Evolutionary conservation across 2,329 filamentous ascomycete genomes (phyloP).

Genomic region (Fusarium acutatum): DNA sequence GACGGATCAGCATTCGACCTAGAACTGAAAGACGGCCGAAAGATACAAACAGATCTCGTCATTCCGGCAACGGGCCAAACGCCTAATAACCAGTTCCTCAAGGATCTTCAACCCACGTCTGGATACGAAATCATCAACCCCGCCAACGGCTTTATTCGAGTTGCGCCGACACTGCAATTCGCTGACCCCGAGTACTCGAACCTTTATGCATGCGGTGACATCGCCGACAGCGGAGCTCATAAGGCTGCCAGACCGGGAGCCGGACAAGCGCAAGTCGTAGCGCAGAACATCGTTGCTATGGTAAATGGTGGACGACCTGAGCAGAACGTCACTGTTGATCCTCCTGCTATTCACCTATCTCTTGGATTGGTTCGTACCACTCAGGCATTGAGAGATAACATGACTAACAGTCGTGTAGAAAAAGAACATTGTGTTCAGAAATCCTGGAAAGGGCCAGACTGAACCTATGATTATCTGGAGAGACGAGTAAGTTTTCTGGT

Average conservation of each 20-base stretch:
- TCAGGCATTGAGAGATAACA: accelerated
- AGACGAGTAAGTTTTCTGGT: constrained; percentile 26
- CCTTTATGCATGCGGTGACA: constrained; percentile 38
- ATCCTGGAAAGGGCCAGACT: constrained; percentile 28
- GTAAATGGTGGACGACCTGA: constrained; percentile 19
- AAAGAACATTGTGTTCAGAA: constrained; percentile 41
- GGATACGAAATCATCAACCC: constrained; percentile 24
- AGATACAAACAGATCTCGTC: constrained; percentile 31
- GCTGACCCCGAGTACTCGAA: constrained; percentile 36
- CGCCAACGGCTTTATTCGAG: constrained; percentile 36
- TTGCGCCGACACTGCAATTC: constrained; percentile 33
- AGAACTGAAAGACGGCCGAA: constrained; percentile 34
- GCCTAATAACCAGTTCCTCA: constrained; percentile 40
- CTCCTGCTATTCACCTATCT: constrained; percentile 37
- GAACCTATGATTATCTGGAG: constrained; percentile 33
- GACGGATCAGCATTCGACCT: constrained; percentile 30
- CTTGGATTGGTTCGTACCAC: constrained; percentile 25
- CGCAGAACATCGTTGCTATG: constrained; percentile 37
- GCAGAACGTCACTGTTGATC: constrained; percentile 17
- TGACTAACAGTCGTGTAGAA: constrained; percentile 9
- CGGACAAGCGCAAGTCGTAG: constrained; percentile 32
- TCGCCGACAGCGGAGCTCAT: constrained; percentile 40
- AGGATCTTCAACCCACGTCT: constrained; percentile 1
- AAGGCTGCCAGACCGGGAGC: constrained; percentile 36
- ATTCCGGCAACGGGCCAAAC: constrained; percentile 39